phyloP scores from a whole-genome alignment of 257 asterid genomes.

The Salvia hispanica region DNA sequence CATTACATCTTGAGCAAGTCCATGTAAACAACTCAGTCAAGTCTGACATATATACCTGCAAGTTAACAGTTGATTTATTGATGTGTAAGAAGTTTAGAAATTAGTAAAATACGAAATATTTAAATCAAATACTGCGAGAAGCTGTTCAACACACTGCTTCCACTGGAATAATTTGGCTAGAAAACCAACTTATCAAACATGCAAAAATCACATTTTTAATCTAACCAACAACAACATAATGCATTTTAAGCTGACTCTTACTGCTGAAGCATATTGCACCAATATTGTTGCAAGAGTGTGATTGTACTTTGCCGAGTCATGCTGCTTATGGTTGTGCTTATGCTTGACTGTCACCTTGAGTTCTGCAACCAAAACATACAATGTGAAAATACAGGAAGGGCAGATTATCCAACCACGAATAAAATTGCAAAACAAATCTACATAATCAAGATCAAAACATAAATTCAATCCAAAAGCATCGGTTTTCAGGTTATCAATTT shows the following conservation, averaged over 20 bases:
- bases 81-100: constrained; percentile 16
- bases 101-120: not conserved
- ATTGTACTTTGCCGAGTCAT: constrained; percentile 49
- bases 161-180: not conserved
- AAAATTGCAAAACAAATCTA: not conserved
- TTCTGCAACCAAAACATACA: constrained; percentile 48
- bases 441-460: not conserved
- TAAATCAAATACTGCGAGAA: constrained; percentile 5
- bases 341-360: constrained; percentile 56
- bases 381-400: not conserved
- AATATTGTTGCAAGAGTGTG: constrained; percentile 78
- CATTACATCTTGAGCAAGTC: constrained; percentile 97
- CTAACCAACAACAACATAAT: constrained; percentile 21
- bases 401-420: not conserved
- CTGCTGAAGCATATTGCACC: constrained; percentile 97
- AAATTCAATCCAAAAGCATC: not conserved
- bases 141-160: not conserved
- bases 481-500: not conserved
- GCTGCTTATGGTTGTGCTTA: constrained; percentile 39
- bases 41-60: constrained; percentile 92
- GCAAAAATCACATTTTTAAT: constrained; percentile 9
- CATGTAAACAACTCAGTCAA: constrained; percentile 79
- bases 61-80: constrained; percentile 22
- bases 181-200: not conserved
- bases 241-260: constrained; percentile 46